These are phyloP conservation scores for Sinapis alba DNA, from an alignment of 441 rosid species.

Conservation along the genomic window DNA sequence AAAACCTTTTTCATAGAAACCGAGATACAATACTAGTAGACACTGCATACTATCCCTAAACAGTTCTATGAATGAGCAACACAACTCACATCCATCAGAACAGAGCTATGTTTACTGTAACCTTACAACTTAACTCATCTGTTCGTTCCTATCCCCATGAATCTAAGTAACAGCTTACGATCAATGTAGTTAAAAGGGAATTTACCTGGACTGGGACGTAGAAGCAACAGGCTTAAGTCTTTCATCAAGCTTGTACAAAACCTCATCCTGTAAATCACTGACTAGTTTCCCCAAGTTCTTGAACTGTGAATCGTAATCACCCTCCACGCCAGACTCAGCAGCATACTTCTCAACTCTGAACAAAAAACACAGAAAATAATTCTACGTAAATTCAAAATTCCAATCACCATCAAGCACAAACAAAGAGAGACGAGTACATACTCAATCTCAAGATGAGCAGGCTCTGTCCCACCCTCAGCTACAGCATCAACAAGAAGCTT, in stretches of 20 bases:
- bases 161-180: neutral
- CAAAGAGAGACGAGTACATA: constrained; percentile 32
- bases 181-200: neutral
- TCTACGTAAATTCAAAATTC: neutral
- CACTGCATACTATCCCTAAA: neutral
- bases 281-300: constrained; percentile 65
- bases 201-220: constrained; percentile 41
- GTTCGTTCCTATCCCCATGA: neutral
- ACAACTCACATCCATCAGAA: neutral
- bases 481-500: constrained; percentile 71
- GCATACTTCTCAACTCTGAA: constrained; percentile 62
- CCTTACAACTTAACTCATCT: neutral
- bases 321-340: constrained; percentile 43
- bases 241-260: constrained; percentile 52
- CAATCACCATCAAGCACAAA: neutral
- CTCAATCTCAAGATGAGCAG: constrained; percentile 77
- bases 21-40: neutral
- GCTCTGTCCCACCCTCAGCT: constrained; percentile 55
- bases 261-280: constrained; percentile 45
- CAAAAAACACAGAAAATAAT: neutral
- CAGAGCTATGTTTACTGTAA: neutral
- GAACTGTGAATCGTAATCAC: constrained; percentile 61
- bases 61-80: too few species aligned
- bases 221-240: constrained; percentile 44
- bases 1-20: too few species aligned